Base-by-base conservation (phyloP, 495 filamentous ascomycete species). In the Cenococcum geophilum region DNA sequence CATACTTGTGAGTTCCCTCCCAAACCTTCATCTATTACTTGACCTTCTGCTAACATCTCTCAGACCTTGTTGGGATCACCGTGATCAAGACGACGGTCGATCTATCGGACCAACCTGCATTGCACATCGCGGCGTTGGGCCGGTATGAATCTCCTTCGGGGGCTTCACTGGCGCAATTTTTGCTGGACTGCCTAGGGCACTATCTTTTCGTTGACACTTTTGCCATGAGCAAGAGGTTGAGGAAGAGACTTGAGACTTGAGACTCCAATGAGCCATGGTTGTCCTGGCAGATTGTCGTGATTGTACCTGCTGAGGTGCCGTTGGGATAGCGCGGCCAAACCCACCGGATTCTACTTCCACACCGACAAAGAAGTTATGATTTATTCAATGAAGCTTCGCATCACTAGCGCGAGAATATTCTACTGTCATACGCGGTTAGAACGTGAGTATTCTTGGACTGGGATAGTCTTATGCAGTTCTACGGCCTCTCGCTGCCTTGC, bases 81-180 rank as follows among this genome's bases (percentile, higher is more conserved):
- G 77, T 75, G 83, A 76, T 86, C 83, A 86, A 74, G 76, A 83
- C 80, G 75, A 74, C 78, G 73, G 79, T 73, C 67, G 76, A 76
- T 78, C 78, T 83, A 77, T 74, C 73, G 73, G 78, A 78, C 79
- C 84, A 82, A 76, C 83, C 83, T 87, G 80, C 84, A 88, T 88
- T 85, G 83, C 84, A 88, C 85, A 87, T 67, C 83, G 84, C 77
- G 85, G 84, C 74, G 82, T 77, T 80, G 78, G 75, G 78, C 74
- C 72, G 79, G 82, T 57, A 62, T 81, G 79, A 84, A 79, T 80
- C 80, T 81, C 78, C 75, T 86, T 82, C 82, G 83, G 84, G 80
- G 80, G 80, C 82, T 79, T 83, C 77, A 79, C 76, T 79, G 78
- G 80, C 80, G 82, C 69, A 86, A 86, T 85, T 83, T 86, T 86